These are phyloP conservation scores for Neurospora sp. DNA, from an alignment of 2,329 filamentous ascomycete species.

Conservation along the genomic window DNA sequence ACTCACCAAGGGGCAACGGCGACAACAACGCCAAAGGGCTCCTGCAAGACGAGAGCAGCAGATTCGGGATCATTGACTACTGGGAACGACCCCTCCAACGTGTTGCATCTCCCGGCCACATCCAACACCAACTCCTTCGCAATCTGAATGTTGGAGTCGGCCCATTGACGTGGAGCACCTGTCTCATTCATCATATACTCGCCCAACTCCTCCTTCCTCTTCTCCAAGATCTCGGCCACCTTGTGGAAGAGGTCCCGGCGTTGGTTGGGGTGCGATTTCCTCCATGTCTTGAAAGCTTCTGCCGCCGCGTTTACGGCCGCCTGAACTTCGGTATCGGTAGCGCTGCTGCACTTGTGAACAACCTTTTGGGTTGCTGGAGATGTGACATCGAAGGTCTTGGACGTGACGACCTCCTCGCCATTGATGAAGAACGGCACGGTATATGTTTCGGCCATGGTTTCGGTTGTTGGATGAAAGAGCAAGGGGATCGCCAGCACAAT, in stretches of 20 bases:
- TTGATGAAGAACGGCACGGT: constrained; percentile 24
- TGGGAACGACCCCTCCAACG: constrained; percentile 26
- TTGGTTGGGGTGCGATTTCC: constrained; percentile 45
- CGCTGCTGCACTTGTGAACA: constrained; percentile 20
- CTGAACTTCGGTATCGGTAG: constrained; percentile 19
- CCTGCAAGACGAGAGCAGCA: constrained; percentile 57
- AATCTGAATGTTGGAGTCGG: constrained; percentile 29
- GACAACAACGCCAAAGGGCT: constrained; percentile 71
- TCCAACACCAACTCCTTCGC: constrained; percentile 31
- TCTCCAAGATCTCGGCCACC: constrained; percentile 55
- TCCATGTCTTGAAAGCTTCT: constrained; percentile 62
- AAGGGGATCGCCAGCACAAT: not conserved
- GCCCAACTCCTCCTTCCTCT: constrained; percentile 49
- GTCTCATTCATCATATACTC: constrained; percentile 48
- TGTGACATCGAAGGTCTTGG: constrained; percentile 19
- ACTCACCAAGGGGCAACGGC: constrained; percentile 72
- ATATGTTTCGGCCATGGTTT: constrained; percentile 9
- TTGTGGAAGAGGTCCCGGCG: constrained; percentile 63
- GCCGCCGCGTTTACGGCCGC: constrained; percentile 38
- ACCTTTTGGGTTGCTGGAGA: constrained; percentile 22
- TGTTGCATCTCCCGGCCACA: constrained; percentile 30
- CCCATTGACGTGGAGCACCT: constrained; percentile 29
- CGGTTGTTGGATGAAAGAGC: not conserved
- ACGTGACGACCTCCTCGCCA: constrained; percentile 20
- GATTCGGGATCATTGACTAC: constrained; percentile 33